These are phyloP conservation scores for Mycena chlorophos DNA, from an alignment of 768 basidiomycete species.

Conservation along the genomic window DNA sequence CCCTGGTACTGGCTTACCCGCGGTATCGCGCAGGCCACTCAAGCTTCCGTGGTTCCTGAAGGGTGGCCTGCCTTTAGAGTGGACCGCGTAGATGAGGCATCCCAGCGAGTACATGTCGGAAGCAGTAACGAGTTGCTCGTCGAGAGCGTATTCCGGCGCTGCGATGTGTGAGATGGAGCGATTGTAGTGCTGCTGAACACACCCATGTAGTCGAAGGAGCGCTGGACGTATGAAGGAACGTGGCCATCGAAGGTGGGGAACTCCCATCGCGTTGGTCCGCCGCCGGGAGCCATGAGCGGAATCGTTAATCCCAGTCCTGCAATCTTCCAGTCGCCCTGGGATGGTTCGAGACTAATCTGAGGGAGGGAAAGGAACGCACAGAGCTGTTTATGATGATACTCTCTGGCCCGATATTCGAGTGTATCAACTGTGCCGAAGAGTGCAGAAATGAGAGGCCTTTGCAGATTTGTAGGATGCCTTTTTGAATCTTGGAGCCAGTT, in stretches of 20 bases:
- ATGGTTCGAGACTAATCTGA: background rate
- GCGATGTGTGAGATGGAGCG: background rate
- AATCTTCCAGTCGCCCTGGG: constrained; percentile 97
- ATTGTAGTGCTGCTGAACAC: constrained; percentile 23
- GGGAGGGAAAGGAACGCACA: constrained; percentile 45
- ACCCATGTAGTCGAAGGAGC: constrained; percentile 96
- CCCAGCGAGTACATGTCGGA: constrained; percentile 95
- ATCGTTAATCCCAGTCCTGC: constrained; percentile 88
- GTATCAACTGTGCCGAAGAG: constrained; percentile 86
- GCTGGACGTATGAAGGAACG: constrained; percentile 78
- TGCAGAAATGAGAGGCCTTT: constrained; percentile 90
- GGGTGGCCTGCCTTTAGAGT: constrained; percentile 83
- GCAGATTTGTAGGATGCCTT: constrained; percentile 91
- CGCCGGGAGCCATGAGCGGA: constrained; percentile 65
- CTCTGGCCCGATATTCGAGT: constrained; percentile 87
- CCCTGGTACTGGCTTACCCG: constrained; percentile 60
- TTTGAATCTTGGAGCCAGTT: constrained; percentile 69
- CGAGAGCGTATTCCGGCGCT: constrained; percentile 95
- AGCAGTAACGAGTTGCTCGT: constrained; percentile 81
- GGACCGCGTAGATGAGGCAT: constrained; percentile 87
- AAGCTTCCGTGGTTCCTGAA: constrained; percentile 84
- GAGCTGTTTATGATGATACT: constrained; percentile 87
- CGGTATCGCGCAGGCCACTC: constrained; percentile 66
- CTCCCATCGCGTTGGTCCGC: constrained; percentile 80
- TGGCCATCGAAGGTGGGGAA: constrained; percentile 87